Base-by-base conservation (phyloP, 106 monocot genomes). In the Dendrobium nobile region DNA sequence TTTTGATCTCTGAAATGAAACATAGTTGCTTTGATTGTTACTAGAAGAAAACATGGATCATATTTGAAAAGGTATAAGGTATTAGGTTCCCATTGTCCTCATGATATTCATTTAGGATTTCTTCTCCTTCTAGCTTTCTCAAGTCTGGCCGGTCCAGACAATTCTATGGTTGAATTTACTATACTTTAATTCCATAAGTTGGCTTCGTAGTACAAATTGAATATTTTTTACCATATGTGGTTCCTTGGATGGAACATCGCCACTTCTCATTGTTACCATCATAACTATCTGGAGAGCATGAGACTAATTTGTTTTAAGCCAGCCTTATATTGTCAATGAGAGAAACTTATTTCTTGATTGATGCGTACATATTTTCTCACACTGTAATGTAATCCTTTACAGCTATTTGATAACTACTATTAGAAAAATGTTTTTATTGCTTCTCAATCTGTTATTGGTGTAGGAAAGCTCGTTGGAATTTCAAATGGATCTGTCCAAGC, bases 401-500 rank as follows among this genome's bases (percentile, higher is more conserved):
- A 72, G 13, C 16, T 33, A 8, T 28, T 28, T 28, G 31, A 33
- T 20, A 33, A 33, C 37, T 72, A 72, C 20, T 9, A 72, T 28
- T 20, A 72, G 16, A 15, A 37, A 37, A 37, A 37, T 76, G 76
- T 26, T 76, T 76, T 20, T 31, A 20, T 47, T n/a, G 24, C 48
- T 13, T 48, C 27, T 76, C 47, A 76, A 27, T 2, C 43, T 44
- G 13, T 76, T 44, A 18, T 26, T 80, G 43, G 61, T 87, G 84
- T 80, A 83, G 88, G 54, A 51, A 88, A 51, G 40, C 72, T 64
- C 48, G 41, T 7, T 41, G 73, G 2, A 78, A 41, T 58, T 77
- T 47, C 51, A 58, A 79, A 83, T 51, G 76, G 26, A 76, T 13
- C 20, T 75, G n/a, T 33, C 40, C 51, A 72, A 61, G 64, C 73